These are phyloP conservation scores for Hortaea sp. DNA, from an alignment of 2,329 filamentous ascomycete genomes.

Conservation along the genomic window DNA sequence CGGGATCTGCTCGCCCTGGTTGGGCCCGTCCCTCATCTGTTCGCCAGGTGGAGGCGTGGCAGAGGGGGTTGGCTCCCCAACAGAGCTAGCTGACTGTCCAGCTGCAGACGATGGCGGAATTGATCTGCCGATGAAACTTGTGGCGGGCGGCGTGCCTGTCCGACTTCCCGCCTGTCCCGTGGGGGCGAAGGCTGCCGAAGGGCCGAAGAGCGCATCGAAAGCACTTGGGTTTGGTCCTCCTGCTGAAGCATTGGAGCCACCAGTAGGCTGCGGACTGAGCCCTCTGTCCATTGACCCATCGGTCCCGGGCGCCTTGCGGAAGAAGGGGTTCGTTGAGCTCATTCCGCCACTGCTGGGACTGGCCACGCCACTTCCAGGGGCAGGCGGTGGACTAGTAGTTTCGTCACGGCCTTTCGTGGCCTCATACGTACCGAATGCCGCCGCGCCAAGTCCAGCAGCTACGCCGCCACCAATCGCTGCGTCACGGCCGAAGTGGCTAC, in stretches of 20 bases:
- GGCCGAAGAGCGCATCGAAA: conserved; percentile 27
- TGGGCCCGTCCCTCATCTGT: conserved; percentile 42
- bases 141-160: conserved; percentile 21
- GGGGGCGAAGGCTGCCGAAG: conserved; percentile 33
- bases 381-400: conserved; percentile 3
- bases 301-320: conserved; percentile 47
- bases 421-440: conserved; percentile 8
- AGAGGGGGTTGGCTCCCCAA: conserved; percentile 44
- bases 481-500: conserved; percentile 3
- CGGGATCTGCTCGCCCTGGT: conserved; percentile 38
- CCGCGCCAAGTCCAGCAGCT: conserved; percentile 5
- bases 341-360: conserved; percentile 15
- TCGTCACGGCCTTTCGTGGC: conserved; percentile 1
- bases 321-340: conserved; percentile 83
- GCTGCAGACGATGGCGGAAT: conserved; percentile 8
- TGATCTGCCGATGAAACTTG: conserved; percentile 18
- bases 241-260: conserved; percentile 1
- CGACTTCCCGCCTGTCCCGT: conserved; percentile 15
- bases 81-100: conserved; percentile 17
- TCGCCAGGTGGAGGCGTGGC: conserved; percentile 50
- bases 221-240: conserved; percentile 24
- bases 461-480: conserved; percentile 6
- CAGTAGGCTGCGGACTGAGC: conserved; percentile 12
- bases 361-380: conserved; percentile 10
- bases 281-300: conserved; percentile 14